Evolutionary conservation across 371 early-diverging fungal genomes (phyloP), one percentile per base, ranked within the genome.

Genomic region (Mucor irregularis): DNA sequence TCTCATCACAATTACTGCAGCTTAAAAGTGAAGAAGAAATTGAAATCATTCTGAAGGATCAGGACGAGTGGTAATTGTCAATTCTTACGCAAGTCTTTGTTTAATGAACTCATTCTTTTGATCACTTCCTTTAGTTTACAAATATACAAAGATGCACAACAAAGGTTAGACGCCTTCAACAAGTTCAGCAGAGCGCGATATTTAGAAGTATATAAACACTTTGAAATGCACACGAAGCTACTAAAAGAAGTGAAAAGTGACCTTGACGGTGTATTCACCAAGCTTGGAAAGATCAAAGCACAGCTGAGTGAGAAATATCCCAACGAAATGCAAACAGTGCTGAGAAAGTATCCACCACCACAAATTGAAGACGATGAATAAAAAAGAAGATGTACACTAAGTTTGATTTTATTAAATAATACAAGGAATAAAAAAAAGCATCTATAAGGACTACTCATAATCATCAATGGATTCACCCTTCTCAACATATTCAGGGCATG

Each of bases 181-280:
- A 70, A 72, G 5, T 79, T 76, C 48, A 79, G 80, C 58, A 62
- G 67, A 38, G 72, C 69, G 22, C 64, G 80, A 3, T 79, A 73
- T 39, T 62, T 72, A 28, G 49, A 76, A n/a, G 56, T 79, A 3
- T 64, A 76, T 29, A 68, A 63, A 29, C 76, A 69, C 11, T 74
- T 79, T 49, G 76, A 74, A 49, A 26, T 70, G 2, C 80, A 79
- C 25, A 68, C 70, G 4, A 65, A 64, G 16, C 38, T 76, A 35
- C 42, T 79, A 9, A 67, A 67, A 17, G 69, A 76, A 34, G 66
- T 72, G 30, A 76, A 69, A 49, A 52, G 38, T 4, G 80, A 79
- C 53, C 50, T 79, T 13, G 69, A 79, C 33, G 53, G 56, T 16
- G 74, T 76, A 1, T 79, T 74, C 51, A 30, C 17, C 5, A 79